Evolutionary conservation across 2,329 filamentous ascomycete genomes (phyloP), one percentile per base, ranked within the genome.

Genomic region (Colletotrichum sp.): DNA sequence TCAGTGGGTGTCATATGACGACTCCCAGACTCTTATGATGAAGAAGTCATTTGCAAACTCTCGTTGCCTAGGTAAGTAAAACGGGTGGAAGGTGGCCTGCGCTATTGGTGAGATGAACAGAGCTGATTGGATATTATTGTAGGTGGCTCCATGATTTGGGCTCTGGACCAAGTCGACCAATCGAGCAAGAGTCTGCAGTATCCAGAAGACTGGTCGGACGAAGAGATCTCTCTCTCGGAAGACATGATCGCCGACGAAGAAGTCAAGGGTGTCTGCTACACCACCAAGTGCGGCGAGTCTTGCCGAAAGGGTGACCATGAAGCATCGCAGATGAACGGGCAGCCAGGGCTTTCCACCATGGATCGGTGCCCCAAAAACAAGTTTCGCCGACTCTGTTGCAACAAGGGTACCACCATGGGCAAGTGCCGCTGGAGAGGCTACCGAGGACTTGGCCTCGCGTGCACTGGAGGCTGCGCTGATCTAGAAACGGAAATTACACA

Each of bases 1-100:
- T 7, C 61, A 67, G 9, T 85, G 83, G 83, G 77, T 84, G 1
- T 72, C 80, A 0, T 84, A 79, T 69, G 83, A 85, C 66, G 82
- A 84, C 55, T 78, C 57, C 8, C n/a, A 73, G 24, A 73, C 71
- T 16, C 36, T 73, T 3, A 32, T 52, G 52, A 55, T 28, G 26
- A 72, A 60, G 55, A 68, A 34, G n/a, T 21, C 57, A 30, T 72
- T 67, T 52, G 71, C 71, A 24, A 72, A 72, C 65, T 67, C 63
- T 28, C 52, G 57, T n/a, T 72, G 71, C 10, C n/a, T 72, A 52
- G 71, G 68, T 57, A 26, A 55, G 26, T 30, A 63, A 6, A 64
- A 61, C 10, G 13, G 28, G 16, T 61, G 58, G 58, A 13, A 61
- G 18, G 58, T 32, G 13, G 15, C 58, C 26, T 32, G 28, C 26